A percentile compares a stretch with the other conserved stretches of the same genome.
Evolutionary conservation across 2,329 filamentous ascomycete species (phyloP).

Genomic region (Colletotrichum chlorophyti): DNA sequence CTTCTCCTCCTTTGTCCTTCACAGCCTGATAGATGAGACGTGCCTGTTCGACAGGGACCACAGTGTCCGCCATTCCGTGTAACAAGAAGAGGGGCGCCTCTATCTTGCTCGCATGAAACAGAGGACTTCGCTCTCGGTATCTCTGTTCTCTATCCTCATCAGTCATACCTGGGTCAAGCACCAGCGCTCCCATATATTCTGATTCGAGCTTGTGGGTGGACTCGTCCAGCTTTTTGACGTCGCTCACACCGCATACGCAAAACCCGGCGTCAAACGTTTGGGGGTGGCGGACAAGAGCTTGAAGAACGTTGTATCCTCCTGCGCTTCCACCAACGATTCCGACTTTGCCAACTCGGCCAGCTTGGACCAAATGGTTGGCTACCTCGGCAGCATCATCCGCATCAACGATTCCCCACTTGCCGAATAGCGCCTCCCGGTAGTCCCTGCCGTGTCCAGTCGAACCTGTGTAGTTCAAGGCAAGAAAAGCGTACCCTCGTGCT

Average conservation of each 20-base stretch:
- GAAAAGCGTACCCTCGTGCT: constrained; percentile 58
- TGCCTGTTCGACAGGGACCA: constrained; percentile 65
- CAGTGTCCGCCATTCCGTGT: constrained; percentile 60
- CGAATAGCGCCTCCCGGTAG: constrained; percentile 56
- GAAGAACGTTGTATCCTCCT: constrained; percentile 61
- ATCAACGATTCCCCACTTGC: constrained; percentile 58
- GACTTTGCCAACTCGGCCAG: constrained; percentile 45
- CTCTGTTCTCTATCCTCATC: constrained; percentile 48
- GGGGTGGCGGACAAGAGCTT: constrained; percentile 53
- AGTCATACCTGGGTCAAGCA: constrained; percentile 43
- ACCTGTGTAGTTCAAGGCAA: constrained; percentile 59
- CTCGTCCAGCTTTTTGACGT: constrained; percentile 51
- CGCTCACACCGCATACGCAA: constrained; percentile 57
- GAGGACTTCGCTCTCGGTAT: constrained; percentile 54
- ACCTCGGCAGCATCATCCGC: constrained; percentile 56
- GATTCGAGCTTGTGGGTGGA: constrained; percentile 65
- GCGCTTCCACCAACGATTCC: constrained; percentile 59
- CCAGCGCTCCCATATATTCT: constrained; percentile 54
- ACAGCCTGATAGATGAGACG: constrained; percentile 57
- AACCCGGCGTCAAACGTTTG: constrained; percentile 55
- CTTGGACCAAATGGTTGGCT: constrained; percentile 47
- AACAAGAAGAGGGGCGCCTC: constrained; percentile 60
- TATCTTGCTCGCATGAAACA: constrained; percentile 55
- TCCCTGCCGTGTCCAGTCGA: constrained; percentile 57
- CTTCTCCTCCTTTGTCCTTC: constrained; percentile 46